Evolutionary conservation across 2,329 filamentous ascomycete genomes (phyloP).

Genomic region (Ceratocystis colombiana): DNA sequence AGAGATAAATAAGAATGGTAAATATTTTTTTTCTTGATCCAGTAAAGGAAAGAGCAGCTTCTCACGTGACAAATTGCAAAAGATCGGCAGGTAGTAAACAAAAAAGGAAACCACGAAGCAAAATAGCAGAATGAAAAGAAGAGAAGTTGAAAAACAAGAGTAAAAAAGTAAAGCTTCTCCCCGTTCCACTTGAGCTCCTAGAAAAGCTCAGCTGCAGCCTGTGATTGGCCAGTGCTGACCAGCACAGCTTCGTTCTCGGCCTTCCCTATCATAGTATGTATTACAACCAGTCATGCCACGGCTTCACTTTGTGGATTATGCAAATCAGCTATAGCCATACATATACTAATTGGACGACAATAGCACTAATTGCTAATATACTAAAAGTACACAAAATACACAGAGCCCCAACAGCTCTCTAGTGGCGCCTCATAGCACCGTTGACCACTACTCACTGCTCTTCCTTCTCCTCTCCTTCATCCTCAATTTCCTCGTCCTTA

Average conservation of each 20-base stretch:
- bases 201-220: not conserved
- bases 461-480: not conserved
- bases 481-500: not conserved
- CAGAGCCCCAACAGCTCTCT: conserved; percentile 1
- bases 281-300: too few relatives aligned
- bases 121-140: not conserved
- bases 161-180: not conserved
- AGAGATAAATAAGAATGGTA: not conserved
- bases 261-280: too few relatives aligned
- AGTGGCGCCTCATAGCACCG: not conserved
- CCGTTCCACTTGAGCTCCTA: not conserved
- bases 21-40: conserved; percentile 8
- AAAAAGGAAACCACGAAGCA: not conserved
- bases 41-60: not conserved
- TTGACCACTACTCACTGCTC: conserved; percentile 6
- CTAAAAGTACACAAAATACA: conserved; percentile 10
- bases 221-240: conserved; percentile 18
- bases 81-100: not conserved
- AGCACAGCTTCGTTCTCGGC: not conserved
- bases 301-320: too few relatives aligned
- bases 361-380: not conserved
- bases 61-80: conserved; percentile 2
- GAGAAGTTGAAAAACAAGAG: not conserved
- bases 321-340: too few relatives aligned
- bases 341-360: not conserved